Evolutionary conservation across 2,329 filamentous ascomycete species (phyloP).

Genomic region (Aureobasidium melanogenum): DNA sequence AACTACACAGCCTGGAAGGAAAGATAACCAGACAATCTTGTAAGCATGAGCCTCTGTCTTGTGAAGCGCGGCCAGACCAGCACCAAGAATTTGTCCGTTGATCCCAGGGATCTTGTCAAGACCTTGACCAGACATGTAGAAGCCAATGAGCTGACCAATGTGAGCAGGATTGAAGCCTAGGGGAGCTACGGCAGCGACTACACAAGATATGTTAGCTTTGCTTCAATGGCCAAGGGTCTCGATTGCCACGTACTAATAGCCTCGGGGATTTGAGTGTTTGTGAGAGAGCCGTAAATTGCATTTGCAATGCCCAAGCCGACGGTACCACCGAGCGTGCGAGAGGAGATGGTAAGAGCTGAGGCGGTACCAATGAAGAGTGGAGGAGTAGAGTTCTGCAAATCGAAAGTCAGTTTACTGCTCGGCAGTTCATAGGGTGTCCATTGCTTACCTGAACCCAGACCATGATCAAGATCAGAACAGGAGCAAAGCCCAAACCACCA

Average conservation of each 20-base stretch:
- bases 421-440: background rate
- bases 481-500: slow-evolving; percentile 1
- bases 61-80: background rate
- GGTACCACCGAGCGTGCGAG: slow-evolving; percentile 1
- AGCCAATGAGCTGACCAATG: slow-evolving; percentile 1
- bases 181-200: background rate
- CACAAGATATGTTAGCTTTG: background rate
- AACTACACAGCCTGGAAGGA: background rate
- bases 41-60: background rate
- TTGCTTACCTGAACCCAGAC: slow-evolving; percentile 5
- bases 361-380: slow-evolving; percentile 8
- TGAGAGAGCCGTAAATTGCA: slow-evolving; percentile 3
- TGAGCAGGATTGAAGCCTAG: background rate
- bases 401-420: background rate
- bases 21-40: background rate
- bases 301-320: slow-evolving; percentile 8
- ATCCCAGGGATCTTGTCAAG: background rate
- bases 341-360: slow-evolving; percentile 7
- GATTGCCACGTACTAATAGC: background rate
- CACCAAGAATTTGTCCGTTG: background rate
- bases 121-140: slow-evolving; percentile 6
- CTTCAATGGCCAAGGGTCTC: background rate
- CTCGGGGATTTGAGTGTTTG: slow-evolving; percentile 3
- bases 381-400: background rate
- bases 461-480: slow-evolving; percentile 6